Evolutionary conservation across 495 filamentous ascomycete species (phyloP).

Genomic region (Neurospora sublineolata): DNA sequence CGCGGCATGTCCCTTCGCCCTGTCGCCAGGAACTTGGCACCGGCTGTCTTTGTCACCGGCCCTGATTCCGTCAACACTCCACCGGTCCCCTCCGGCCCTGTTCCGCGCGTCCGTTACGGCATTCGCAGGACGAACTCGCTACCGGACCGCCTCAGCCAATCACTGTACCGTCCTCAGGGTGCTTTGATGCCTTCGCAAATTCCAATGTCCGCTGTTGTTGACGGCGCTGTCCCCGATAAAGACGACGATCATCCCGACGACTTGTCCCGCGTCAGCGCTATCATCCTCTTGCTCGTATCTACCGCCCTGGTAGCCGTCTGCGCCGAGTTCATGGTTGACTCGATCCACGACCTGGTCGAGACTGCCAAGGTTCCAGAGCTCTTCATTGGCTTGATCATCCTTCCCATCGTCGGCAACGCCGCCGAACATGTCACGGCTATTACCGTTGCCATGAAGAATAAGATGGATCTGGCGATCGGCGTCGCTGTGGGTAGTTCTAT

Average conservation of each 20-base stretch:
- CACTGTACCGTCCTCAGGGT: conserved; percentile 25
- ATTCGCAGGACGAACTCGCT: conserved; percentile 72
- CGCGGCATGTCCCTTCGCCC: conserved; percentile 30
- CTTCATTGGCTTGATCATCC: conserved; percentile 79
- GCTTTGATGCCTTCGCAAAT: conserved; percentile 33
- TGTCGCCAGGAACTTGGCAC: conserved; percentile 33
- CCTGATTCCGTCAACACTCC: conserved; percentile 12
- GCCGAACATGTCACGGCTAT: conserved; percentile 89
- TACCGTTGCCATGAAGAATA: conserved; percentile 82
- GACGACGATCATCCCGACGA: conserved; percentile 37
- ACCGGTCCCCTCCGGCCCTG: conserved; percentile 26
- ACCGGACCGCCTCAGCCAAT: conserved; percentile 54
- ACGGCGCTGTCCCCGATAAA: conserved; percentile 20
- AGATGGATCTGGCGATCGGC: conserved; percentile 90
- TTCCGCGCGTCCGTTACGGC: conserved; percentile 43
- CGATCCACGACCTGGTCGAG: conserved; percentile 60
- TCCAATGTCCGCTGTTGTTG: conserved; percentile 21
- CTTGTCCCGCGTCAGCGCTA: conserved; percentile 63
- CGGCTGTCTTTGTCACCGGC: conserved; percentile 31
- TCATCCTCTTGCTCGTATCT: conserved; percentile 61
- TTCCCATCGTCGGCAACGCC: conserved; percentile 86
- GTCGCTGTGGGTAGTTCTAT: conserved; percentile 82
- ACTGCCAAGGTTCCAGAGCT: conserved; percentile 53
- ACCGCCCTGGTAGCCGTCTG: conserved; percentile 75
- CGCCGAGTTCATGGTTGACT: conserved; percentile 77